These are phyloP conservation scores for Blastocystis sp. DNA, from an alignment of 352 stramenopile species.

Conservation along the genomic window DNA sequence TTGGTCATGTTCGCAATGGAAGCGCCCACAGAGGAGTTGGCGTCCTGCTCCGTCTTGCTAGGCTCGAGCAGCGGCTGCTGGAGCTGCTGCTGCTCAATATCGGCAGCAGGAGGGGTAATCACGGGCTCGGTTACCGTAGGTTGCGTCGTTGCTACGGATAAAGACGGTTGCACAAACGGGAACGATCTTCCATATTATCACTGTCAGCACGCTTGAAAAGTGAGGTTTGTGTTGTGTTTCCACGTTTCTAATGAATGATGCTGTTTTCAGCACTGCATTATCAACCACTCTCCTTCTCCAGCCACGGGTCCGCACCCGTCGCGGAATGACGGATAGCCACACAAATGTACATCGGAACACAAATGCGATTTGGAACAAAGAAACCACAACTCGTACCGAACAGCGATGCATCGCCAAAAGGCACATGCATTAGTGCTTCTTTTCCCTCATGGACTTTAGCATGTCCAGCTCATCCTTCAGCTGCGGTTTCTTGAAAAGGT, in stretches of 20 bases:
- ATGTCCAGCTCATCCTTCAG: conserved; percentile 42
- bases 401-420: not conserved
- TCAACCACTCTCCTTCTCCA: no score
- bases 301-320: no score
- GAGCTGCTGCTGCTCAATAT: not conserved
- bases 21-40: conserved; percentile 38
- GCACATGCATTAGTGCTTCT: not conserved
- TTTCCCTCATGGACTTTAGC: not conserved
- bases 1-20: conserved; percentile 67
- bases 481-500: conserved; percentile 34
- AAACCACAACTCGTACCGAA: not conserved
- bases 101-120: not conserved
- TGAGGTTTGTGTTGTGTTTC: not conserved
- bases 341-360: not conserved
- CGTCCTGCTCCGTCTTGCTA: conserved; percentile 9
- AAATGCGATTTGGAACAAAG: not conserved
- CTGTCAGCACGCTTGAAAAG: not conserved
- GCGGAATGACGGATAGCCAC: no score
- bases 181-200: not conserved
- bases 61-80: conserved; percentile 30
- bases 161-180: not conserved
- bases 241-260: not conserved
- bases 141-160: not conserved
- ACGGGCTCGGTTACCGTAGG: not conserved
- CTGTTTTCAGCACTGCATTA: not conserved